A percentile compares a stretch with the other conserved stretches of the same genome.
These are phyloP conservation scores for Aleurites moluccanus DNA, from an alignment of 441 rosid genomes.

Conservation along the genomic window DNA sequence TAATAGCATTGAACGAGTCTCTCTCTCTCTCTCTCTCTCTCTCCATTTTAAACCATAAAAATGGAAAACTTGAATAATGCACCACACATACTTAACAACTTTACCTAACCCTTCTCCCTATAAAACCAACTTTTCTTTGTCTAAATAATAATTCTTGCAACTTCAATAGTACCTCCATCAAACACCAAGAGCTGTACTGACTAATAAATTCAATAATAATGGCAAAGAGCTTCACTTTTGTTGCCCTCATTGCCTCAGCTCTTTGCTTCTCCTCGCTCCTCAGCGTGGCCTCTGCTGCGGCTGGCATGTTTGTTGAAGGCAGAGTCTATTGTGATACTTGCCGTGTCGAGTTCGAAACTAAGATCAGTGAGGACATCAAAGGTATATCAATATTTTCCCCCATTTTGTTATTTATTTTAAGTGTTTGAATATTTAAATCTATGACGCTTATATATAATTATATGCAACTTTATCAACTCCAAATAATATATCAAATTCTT, in stretches of 20 bases:
- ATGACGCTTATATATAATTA: no score
- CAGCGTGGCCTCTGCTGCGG: conserved; percentile 17
- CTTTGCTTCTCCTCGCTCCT: conserved; percentile 39
- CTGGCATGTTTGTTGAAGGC: conserved; percentile 36
- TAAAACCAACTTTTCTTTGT: neutral
- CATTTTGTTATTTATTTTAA: no score
- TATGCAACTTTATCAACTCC: no score
- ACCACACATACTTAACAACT: neutral
- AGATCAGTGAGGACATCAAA: conserved; percentile 26
- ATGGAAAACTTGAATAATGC: neutral
- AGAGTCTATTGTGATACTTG: conserved; percentile 53
- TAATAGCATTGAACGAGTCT: neutral
- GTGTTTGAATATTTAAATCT: no score
- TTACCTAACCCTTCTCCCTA: neutral
- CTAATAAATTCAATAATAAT: conserved; percentile 22
- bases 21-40: neutral
- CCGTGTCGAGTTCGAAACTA: conserved; percentile 46
- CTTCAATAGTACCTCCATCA: neutral
- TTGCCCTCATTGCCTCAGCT: conserved; percentile 20
- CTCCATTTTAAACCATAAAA: neutral
- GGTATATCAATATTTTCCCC: conserved; percentile 21
- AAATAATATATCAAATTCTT: no score
- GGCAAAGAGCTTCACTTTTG: conserved; percentile 32
- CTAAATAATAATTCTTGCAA: neutral
- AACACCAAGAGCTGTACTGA: neutral